Evolutionary conservation across 163 green algal genomes (phyloP), one percentile per base, ranked within the genome.

Genomic region (Chloromonas sp.): DNA sequence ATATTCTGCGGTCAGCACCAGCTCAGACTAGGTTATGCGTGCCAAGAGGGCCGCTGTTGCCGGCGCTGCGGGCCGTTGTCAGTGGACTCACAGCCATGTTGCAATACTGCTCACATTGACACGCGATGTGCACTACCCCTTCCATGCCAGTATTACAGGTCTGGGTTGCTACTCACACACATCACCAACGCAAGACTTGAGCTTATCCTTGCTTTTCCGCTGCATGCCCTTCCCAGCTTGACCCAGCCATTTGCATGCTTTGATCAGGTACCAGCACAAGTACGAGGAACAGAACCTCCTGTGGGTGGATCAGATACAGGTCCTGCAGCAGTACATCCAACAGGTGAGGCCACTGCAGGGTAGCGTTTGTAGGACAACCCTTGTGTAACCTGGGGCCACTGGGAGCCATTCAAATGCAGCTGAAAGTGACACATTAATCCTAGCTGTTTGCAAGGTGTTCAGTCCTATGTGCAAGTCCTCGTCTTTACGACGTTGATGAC

Each of bases 301-400:
- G 2, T 88, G 87, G 87, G 58, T 84, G 74, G 84, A 88, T 62
- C 84, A 90, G 79, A 78, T 88, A n/a, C 80, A 71, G 0, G 74
- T 87, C 70, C 83, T 90, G 66, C 87, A 90, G 81, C 70, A 86
- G 1, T 90, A 90, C 85, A 87, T 90, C 74, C 36, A 36, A 36
- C 36, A 36, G 36, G 36, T 36, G 36, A 36, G 36, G 36, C 36
- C 36, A 36, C 79, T 83, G 58, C 86, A 90, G 84, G 86, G 61
- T 0, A 78, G 0, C 57, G 5, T 36, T 70, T 76, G 8, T 13
- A 8, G 70, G 70, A 13, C 13, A 76, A n/a, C 70, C 13, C 13
- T n/a, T n/a, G 70, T 76, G 8, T 76, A 60, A n/a, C 15, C 15
- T 81, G 3, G 11, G 70, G 8, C 70, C 13, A 76, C 70, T n/a